Base-by-base conservation (phyloP, 345 rosid genomes). In the Erodium maritimum region DNA sequence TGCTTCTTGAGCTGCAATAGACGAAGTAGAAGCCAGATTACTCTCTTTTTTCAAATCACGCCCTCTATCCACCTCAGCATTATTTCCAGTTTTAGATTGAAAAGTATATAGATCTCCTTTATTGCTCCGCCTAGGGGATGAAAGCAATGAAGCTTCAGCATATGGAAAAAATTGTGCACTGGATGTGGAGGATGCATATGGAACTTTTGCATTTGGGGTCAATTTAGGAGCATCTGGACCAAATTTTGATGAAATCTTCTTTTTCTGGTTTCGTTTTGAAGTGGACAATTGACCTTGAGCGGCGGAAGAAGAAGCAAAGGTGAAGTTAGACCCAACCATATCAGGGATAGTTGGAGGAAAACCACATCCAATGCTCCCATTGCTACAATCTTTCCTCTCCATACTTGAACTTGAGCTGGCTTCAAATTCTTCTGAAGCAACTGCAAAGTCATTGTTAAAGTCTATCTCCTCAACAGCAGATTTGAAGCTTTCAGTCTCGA, bases 401-500 rank as follows among this genome's bases (percentile, higher is more conserved):
- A 71, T 4, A 56, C 64, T 68, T 62, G 65, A 73, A 67, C 75
- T 76, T 34, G 88, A 82, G 77, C 77, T 66, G 66, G 84, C 86
- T 65, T 84, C 95, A 69, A 58, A 77, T 61, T 62, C 90, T 61
- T 76, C 71, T 67, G 90, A 82, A 55, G 72, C 67, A 60, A 55
- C 72, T 51, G 69, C 63, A 58, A 68, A 61, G 65, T 85, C 94
- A 64, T 54, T 73, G 52, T 67, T 69, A 46, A 68, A 66, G 57
- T 83, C 87, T 67, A 85, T 80, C 73, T 84, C 97, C 74, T 93
- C 97, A 23, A 76, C 74, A 61, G 88, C 97, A 37, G 97, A 76
- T 72, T 78, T 82, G 69, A 82, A 87, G 82, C 99, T 90, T 76
- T 90, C 96, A 48, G 96, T 80, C 66, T 90, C 97, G 66, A 80